Evolutionary conservation across 2,329 filamentous ascomycete genomes (phyloP), one percentile per base, ranked within the genome.

Genomic region (Alternaria triticina): DNA sequence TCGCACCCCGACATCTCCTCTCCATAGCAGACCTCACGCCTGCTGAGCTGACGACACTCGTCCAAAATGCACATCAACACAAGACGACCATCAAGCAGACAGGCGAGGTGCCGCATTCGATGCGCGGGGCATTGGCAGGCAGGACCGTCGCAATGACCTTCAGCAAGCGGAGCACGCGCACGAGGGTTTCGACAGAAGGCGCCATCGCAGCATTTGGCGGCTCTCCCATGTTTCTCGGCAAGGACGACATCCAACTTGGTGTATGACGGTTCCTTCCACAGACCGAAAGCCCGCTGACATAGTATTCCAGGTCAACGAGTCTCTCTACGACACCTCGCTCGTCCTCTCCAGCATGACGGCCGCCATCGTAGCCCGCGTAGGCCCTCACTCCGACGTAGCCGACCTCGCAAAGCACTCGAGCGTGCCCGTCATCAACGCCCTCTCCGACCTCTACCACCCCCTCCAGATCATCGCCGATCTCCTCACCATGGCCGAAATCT

Each of bases 141-240:
- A 89, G 93, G 80, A 94, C 94, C 0, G 88, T 99, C 30, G 95
- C 96, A 70, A 91, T 99, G 89, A 93, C 96, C 86, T 99, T 99
- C 85, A 96, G 87, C 86, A 99, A 99, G 84, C 90, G 94, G 70
- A 96, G 92, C 74, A 99, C 96, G 12, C 89, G 96, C 64, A 99
- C 96, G 12, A 90, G 96, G 66, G 90, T 99, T 30, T 97, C 94
- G 2, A 97, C 94, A 2, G 96, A 99, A 84, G 91, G 91, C 8
- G 96, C 96, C 12, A 90, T 97, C 40, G 88, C 91, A n/a, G 85
- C 92, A 63, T 87, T 99, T 85, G 94, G 94, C 40, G 96, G 95
- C 0, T 91, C 97, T 74, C 90, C 96, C 22, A 97, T 99, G 94
- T 99, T 99, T 79, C 82, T 99, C 62, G 94, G 94, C 74, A 96